Conservation (phyloP, 495 filamentous ascomycete species). For the Hypoxylon fragiforme region DNA sequence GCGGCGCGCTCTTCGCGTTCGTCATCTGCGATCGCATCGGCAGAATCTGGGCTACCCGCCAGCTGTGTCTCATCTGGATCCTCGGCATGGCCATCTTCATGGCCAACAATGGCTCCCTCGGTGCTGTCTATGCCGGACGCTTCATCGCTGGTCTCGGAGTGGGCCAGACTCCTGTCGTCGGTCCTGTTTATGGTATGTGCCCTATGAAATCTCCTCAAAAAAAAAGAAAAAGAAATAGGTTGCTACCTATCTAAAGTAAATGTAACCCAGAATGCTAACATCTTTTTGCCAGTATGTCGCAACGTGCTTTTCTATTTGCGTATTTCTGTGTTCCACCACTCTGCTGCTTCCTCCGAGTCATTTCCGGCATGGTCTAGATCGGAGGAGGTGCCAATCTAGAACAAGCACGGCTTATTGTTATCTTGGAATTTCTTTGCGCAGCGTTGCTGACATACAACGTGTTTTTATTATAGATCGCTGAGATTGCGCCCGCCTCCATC, state of each 20-base stretch:
- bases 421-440: conserved; percentile 12
- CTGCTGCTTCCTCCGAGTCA: too few species aligned
- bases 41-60: conserved; percentile 69
- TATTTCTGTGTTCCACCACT: too few species aligned
- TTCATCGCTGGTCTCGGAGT: conserved; percentile 72
- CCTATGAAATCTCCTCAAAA: too few species aligned
- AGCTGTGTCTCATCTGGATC: conserved; percentile 68
- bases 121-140: conserved; percentile 66
- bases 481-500: conserved; percentile 63
- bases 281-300: conserved; percentile 16
- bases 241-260: neutral
- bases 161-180: conserved; percentile 69
- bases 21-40: conserved; percentile 68
- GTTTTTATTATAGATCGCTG: conserved; percentile 53
- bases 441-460: conserved; percentile 6
- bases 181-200: conserved; percentile 51
- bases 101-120: conserved; percentile 60
- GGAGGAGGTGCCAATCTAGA: too few species aligned
- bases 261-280: conserved; percentile 13
- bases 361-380: too few species aligned
- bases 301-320: neutral
- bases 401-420: too few species aligned
- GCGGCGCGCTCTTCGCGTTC: conserved; percentile 68
- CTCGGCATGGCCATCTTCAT: conserved; percentile 71
- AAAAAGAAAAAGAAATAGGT: neutral